Conservation (phyloP, 2,329 filamentous ascomycete genomes). For the Pseudocercospora fijiensis region DNA sequence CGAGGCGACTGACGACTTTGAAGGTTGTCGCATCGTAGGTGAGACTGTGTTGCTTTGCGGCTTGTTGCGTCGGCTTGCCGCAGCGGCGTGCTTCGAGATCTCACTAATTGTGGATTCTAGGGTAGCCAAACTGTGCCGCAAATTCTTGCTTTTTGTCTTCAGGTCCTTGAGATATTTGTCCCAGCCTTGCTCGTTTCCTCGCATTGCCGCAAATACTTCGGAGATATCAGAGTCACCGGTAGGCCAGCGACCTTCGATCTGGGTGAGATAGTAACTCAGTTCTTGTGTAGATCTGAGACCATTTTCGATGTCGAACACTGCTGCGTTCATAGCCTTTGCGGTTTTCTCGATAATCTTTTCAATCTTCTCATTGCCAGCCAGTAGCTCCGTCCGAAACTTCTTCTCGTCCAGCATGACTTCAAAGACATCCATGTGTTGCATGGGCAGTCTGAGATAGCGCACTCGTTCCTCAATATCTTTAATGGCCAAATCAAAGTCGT, state of each 20-base stretch:
- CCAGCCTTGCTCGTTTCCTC: conserved; percentile 90
- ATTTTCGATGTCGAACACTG: conserved; percentile 74
- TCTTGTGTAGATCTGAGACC: conserved; percentile 74
- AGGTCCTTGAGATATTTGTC: conserved; percentile 74
- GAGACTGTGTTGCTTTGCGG: conserved; percentile 24
- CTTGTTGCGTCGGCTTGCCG: conserved; percentile 71
- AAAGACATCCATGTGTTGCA: conserved; percentile 79
- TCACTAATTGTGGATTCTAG: conserved; percentile 76
- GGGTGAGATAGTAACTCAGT: conserved; percentile 71
- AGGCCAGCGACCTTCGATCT: conserved; percentile 56
- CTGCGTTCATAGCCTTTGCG: conserved; percentile 70
- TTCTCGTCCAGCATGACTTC: conserved; percentile 85
- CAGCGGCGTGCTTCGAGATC: conserved; percentile 80
- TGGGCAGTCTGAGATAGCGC: conserved; percentile 74
- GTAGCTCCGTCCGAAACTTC: conserved; percentile 75
- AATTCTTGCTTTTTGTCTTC: conserved; percentile 67
- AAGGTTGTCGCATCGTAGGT: neutral
- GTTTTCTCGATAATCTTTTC: conserved; percentile 86
- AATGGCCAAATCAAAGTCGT: conserved; percentile 77
- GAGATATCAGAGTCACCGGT: conserved; percentile 60
- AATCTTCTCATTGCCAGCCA: conserved; percentile 86
- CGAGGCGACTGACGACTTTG: conserved; percentile 9
- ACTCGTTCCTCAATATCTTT: conserved; percentile 78
- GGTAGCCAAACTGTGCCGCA: conserved; percentile 69
- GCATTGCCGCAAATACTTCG: conserved; percentile 85